Conservation (phyloP, 345 rosid genomes). For the Hypericum androsaemum region DNA sequence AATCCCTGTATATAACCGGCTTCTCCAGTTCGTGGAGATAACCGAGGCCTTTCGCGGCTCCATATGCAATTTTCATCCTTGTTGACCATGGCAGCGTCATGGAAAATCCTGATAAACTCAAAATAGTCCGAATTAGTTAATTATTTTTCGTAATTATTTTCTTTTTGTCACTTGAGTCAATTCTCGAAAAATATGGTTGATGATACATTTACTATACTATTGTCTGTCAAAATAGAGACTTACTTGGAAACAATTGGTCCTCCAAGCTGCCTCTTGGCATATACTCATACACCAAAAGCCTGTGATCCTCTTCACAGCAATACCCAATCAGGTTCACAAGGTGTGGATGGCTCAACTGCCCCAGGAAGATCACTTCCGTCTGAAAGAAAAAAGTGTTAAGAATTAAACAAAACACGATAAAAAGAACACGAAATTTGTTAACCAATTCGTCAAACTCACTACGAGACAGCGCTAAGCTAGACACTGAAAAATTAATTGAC, state of each 20-base stretch:
- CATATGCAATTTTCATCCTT: slow-evolving; percentile 84
- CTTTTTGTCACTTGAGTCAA: too few relatives aligned
- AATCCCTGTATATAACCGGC: slow-evolving; percentile 86
- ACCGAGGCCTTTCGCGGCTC: slow-evolving; percentile 91
- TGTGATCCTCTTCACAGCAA: slow-evolving; percentile 82
- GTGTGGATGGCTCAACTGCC: slow-evolving; percentile 68
- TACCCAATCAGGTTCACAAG: slow-evolving; percentile 82
- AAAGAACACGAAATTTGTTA: not conserved
- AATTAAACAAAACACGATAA: not conserved
- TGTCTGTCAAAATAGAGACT: slow-evolving; percentile 4
- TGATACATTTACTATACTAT: too few relatives aligned
- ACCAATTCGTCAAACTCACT: too few relatives aligned
- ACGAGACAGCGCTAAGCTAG: too few relatives aligned
- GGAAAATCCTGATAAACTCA: slow-evolving; percentile 43
- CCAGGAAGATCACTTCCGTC: slow-evolving; percentile 83
- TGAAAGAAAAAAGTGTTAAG: slow-evolving; percentile 11
- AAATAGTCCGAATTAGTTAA: not conserved
- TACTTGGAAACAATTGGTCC: slow-evolving; percentile 81
- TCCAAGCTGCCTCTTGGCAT: slow-evolving; percentile 96
- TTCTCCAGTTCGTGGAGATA: slow-evolving; percentile 78
- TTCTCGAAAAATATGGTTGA: too few relatives aligned
- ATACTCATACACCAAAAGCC: slow-evolving; percentile 73
- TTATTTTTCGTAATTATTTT: slow-evolving; percentile 1
- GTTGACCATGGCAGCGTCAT: slow-evolving; percentile 77
- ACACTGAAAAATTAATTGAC: slow-evolving; percentile 9